Evolutionary conservation across 1,284 basidiomycete species (phyloP).

Genomic region (Cryptococcus neoformans): DNA sequence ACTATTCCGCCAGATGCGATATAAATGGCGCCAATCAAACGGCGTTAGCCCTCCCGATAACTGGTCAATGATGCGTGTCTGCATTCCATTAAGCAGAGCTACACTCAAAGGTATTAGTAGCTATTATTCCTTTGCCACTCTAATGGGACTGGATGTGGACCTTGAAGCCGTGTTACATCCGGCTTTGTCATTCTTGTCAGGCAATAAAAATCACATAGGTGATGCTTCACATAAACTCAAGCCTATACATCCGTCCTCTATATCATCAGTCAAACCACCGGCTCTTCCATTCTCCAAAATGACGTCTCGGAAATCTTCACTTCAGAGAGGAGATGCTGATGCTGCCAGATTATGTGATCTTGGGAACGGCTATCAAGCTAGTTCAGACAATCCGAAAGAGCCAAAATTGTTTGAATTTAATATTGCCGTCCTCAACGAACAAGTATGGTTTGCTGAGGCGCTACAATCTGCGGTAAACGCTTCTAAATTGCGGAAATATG

Average conservation of each 20-base stretch:
- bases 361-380: too few relatives aligned
- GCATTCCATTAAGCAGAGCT: conserved; percentile 58
- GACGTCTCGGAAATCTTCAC: too few relatives aligned
- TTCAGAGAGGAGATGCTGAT: too few relatives aligned
- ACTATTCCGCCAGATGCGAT: conserved; percentile 40
- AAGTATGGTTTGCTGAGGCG: conserved; percentile 34
- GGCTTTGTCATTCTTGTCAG: too few relatives aligned
- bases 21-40: conserved; percentile 15
- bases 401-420: conserved; percentile 29
- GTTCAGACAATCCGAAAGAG: background rate
- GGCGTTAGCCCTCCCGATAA: conserved; percentile 22
- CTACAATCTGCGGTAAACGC: conserved; percentile 25
- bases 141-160: conserved; percentile 36
- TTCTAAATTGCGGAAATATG: conserved; percentile 25
- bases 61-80: conserved; percentile 56
- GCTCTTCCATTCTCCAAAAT: too few relatives aligned
- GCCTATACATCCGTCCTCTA: too few relatives aligned
- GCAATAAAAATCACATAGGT: too few relatives aligned
- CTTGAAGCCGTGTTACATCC: conserved; percentile 6
- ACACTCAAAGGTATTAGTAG: conserved; percentile 33
- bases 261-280: too few relatives aligned
- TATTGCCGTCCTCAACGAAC: conserved; percentile 43
- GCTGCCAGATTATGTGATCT: too few relatives aligned
- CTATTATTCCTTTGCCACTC: conserved; percentile 48
- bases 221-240: too few relatives aligned